These are phyloP conservation scores for Oropetium thomaeum DNA, from an alignment of 176 grass and related monocot species.

Conservation along the genomic window DNA sequence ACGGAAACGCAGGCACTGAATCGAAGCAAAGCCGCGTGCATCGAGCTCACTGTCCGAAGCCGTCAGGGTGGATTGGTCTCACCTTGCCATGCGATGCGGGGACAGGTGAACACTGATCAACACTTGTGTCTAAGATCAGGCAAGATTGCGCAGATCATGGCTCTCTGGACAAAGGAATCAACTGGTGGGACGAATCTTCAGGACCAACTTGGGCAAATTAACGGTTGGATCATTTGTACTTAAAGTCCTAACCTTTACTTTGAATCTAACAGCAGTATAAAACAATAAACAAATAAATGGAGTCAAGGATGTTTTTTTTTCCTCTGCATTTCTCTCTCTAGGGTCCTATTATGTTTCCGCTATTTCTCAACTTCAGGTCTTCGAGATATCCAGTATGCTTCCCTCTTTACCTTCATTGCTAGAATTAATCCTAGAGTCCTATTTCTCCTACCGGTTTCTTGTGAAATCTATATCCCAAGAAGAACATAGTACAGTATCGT, in stretches of 20 bases:
- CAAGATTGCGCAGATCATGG: conserved; percentile 26
- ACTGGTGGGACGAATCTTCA: conserved; percentile 39
- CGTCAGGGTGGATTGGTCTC: conserved; percentile 22
- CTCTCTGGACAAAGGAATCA: conserved; percentile 32
- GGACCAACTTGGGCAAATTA: conserved; percentile 40
- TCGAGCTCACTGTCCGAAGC: conserved; percentile 29
- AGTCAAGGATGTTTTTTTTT: conserved; percentile 23
- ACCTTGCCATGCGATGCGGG: conserved; percentile 36
- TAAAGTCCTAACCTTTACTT: conserved; percentile 54
- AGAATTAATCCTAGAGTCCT: conserved; percentile 41
- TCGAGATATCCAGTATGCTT: conserved; percentile 6
- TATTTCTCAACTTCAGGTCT: conserved; percentile 35
- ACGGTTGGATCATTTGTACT: conserved; percentile 28
- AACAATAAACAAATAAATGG: conserved; percentile 29
- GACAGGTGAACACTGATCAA: conserved; percentile 27
- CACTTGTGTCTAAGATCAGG: conserved; percentile 18
- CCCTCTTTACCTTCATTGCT: background rate
- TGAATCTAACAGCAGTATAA: conserved; percentile 47
- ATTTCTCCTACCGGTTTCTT: conserved; percentile 13
- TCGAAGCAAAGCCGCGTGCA: conserved; percentile 29
- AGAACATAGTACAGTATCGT: conserved; percentile 95
- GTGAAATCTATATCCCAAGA: conserved; percentile 64
- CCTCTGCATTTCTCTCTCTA: conserved; percentile 47
- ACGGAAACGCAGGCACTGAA: conserved; percentile 22
- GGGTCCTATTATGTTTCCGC: conserved; percentile 36